These are phyloP conservation scores for Monosporascus sp. DNA, from an alignment of 2,329 filamentous ascomycete genomes.

Conservation along the genomic window DNA sequence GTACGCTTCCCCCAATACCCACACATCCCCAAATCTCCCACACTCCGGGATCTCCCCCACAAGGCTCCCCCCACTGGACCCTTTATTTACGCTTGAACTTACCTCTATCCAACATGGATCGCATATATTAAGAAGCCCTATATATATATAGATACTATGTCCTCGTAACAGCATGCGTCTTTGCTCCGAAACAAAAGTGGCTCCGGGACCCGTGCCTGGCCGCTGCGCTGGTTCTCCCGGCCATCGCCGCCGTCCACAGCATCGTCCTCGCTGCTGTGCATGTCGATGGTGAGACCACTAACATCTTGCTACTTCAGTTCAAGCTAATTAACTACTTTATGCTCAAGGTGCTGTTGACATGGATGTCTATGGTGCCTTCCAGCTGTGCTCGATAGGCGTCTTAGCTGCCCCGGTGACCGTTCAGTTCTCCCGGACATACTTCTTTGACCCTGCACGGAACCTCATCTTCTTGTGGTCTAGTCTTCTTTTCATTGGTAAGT, in stretches of 20 bases:
- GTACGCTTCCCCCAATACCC: conserved; percentile 21
- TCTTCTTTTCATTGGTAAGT: conserved; percentile 52
- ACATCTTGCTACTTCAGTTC: neutral
- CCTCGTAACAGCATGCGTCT: conserved; percentile 56
- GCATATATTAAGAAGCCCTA: conserved; percentile 1
- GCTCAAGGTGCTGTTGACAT: conserved; percentile 55
- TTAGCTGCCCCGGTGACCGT: conserved; percentile 59
- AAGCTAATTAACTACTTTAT: conserved; percentile 1
- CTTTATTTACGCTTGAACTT: neutral
- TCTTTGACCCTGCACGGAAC: conserved; percentile 57
- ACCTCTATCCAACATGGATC: neutral
- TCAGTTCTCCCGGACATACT: conserved; percentile 57
- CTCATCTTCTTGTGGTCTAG: conserved; percentile 62
- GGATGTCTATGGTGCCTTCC: conserved; percentile 64
- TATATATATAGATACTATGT: conserved; percentile 49
- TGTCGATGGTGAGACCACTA: conserved; percentile 42
- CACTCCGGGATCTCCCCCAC: neutral
- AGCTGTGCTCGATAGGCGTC: conserved; percentile 61
- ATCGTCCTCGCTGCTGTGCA: conserved; percentile 57
- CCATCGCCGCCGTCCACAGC: conserved; percentile 58
- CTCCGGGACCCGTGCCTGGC: conserved; percentile 58
- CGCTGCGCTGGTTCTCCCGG: conserved; percentile 56
- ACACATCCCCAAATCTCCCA: neutral
- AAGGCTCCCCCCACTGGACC: neutral
- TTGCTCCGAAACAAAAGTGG: conserved; percentile 58